Base-by-base conservation (phyloP, 176 grass and related monocot genomes). In the Carex cristatella region DNA sequence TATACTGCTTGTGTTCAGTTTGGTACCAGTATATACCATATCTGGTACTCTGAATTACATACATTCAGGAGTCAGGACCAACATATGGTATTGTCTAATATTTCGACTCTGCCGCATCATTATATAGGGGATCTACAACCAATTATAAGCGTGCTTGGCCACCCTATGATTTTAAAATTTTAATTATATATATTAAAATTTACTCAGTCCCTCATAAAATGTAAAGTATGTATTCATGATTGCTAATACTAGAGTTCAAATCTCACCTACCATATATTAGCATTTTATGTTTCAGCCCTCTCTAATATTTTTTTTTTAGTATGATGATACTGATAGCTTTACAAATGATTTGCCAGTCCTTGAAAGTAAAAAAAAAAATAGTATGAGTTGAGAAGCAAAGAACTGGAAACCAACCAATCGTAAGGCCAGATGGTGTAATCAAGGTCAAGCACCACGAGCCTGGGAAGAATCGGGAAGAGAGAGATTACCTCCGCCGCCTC, bases 351-450 rank as follows among this genome's bases (percentile, higher is more conserved):
- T 66, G 30, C 2, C 61, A 53, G 15, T 15, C n/a, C 40, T 55
- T 15, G 15, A 32, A 83, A 53, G 27, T 16, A 83, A 83, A 83
- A 2, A 69, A 4, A 31, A 66, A 42, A 48, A 28, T 14, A 54
- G 30, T 83, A 65, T 11, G 64, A 28, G 40, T 54, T 51, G 51
- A 16, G 54, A 85, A 76, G 10, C 63, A 69, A 33, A 84, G 67
- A 72, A 38, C 18, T 54, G 58, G 28, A 85, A 79, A 88, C 61
- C 0, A 38, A 88, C 82, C 87, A 88, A 66, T 88, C 64, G 35
- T 84, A 88, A 57, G 87, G 82, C 87, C 87, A 88, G 82, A 85
- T 31, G 13, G 87, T 88, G 87, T 88, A 61, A 49, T 88, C 87
- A 19, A 88, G 87, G 63, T 85, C 87, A 84, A 85, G 80, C 61